Evolutionary conservation across 495 filamentous ascomycete species (phyloP).

Genomic region (Aspergillus mulundensis): DNA sequence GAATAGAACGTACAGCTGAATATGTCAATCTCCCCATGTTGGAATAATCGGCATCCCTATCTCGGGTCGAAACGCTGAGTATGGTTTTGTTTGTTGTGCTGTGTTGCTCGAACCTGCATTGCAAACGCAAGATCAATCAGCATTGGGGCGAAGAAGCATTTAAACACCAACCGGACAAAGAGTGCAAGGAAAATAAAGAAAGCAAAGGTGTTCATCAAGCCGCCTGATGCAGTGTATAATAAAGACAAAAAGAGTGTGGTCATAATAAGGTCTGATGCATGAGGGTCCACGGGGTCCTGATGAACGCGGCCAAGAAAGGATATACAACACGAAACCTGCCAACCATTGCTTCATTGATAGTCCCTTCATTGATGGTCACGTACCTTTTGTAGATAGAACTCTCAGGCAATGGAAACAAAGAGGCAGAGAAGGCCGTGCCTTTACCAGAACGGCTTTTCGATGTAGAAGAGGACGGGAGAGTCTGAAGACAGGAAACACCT

Average conservation of each 20-base stretch:
- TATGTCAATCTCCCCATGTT: conserved; percentile 42
- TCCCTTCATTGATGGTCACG: background rate
- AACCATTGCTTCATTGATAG: background rate
- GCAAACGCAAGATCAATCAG: background rate
- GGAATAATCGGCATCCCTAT: background rate
- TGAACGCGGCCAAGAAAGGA: conserved; percentile 1
- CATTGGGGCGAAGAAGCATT: background rate
- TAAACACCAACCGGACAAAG: background rate
- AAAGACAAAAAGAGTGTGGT: background rate
- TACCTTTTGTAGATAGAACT: background rate
- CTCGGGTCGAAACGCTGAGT: background rate
- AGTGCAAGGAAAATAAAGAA: background rate
- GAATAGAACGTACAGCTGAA: conserved; percentile 26
- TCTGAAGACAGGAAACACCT: background rate
- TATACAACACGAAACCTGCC: background rate
- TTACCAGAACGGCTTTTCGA: too few relatives aligned
- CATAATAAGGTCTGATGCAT: background rate
- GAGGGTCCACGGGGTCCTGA: too few relatives aligned
- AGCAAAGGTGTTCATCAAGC: background rate
- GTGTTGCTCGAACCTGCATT: background rate
- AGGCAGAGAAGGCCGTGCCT: background rate
- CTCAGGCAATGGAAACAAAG: too few relatives aligned
- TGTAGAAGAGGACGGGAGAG: background rate
- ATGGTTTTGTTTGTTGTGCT: background rate
- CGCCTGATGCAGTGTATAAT: background rate